Evolutionary conservation across 345 rosid genomes (phyloP).

Genomic region (Rhodamnia rubescens): DNA sequence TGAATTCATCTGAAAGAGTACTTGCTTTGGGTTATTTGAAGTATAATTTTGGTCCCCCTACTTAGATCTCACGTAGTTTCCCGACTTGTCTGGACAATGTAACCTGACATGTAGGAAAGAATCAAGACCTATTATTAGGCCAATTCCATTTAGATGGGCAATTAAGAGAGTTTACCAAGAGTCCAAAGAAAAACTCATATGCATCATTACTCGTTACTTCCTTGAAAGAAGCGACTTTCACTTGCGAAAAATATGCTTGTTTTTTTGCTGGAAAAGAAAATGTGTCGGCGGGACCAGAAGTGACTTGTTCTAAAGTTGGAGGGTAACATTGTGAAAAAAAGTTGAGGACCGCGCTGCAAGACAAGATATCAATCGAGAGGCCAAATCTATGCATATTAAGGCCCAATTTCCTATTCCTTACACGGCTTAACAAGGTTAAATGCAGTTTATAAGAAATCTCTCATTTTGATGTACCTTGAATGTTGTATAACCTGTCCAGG

Average conservation of each 20-base stretch:
- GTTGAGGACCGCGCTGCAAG: background rate
- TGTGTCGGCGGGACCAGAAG: background rate
- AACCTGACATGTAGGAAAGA: background rate
- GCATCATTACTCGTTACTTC: background rate
- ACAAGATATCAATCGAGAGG: background rate
- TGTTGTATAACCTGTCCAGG: background rate
- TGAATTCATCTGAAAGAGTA: background rate
- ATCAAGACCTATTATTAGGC: background rate
- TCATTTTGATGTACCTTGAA: background rate
- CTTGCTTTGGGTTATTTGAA: background rate
- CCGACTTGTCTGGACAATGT: background rate
- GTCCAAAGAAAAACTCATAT: background rate
- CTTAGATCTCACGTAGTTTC: background rate
- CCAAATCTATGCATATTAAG: background rate
- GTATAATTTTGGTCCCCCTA: background rate
- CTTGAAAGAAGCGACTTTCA: background rate
- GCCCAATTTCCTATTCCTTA: background rate
- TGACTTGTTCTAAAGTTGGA: background rate
- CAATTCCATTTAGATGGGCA: background rate
- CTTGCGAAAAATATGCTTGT: background rate
- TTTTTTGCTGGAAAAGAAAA: background rate
- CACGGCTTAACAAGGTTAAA: background rate
- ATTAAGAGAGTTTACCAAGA: background rate
- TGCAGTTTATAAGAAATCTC: background rate
- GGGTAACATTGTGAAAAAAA: background rate